Evolutionary conservation across 108 stramenopile species (phyloP).

Genomic region (Cyclotella distinguenda): DNA sequence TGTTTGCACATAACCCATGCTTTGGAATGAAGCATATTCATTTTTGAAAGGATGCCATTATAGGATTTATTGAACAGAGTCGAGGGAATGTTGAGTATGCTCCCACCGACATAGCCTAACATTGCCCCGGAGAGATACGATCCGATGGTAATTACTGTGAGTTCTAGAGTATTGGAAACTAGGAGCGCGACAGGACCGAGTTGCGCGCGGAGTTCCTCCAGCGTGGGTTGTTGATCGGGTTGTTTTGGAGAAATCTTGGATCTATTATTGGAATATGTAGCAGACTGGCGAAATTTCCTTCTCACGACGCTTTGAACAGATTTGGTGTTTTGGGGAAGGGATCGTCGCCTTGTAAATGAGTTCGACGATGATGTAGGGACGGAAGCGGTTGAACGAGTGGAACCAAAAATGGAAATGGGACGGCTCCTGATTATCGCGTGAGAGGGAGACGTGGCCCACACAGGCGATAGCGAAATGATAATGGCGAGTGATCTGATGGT

Average conservation of each 20-base stretch:
- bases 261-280: background rate
- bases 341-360: background rate
- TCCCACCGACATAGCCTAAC: constrained; percentile 59
- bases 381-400: too few relatives aligned
- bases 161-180: constrained; percentile 61
- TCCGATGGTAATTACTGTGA: constrained; percentile 49
- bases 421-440: too few relatives aligned
- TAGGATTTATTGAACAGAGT: constrained; percentile 27
- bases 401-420: too few relatives aligned
- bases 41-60: constrained; percentile 17
- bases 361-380: too few relatives aligned
- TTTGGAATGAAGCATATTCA: constrained; percentile 53
- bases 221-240: constrained; percentile 18
- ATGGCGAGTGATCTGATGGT: too few relatives aligned
- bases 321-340: background rate
- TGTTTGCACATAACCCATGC: constrained; percentile 48
- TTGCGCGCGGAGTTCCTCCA: constrained; percentile 44
- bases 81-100: constrained; percentile 52
- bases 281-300: background rate
- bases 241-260: background rate
- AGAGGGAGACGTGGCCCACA: too few relatives aligned
- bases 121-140: constrained; percentile 65
- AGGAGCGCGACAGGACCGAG: constrained; percentile 60
- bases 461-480: too few relatives aligned
- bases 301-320: constrained; percentile 3